phyloP scores from a whole-genome alignment of 2,329 filamentous ascomycete genomes.

The Exserohilum turcica region DNA sequence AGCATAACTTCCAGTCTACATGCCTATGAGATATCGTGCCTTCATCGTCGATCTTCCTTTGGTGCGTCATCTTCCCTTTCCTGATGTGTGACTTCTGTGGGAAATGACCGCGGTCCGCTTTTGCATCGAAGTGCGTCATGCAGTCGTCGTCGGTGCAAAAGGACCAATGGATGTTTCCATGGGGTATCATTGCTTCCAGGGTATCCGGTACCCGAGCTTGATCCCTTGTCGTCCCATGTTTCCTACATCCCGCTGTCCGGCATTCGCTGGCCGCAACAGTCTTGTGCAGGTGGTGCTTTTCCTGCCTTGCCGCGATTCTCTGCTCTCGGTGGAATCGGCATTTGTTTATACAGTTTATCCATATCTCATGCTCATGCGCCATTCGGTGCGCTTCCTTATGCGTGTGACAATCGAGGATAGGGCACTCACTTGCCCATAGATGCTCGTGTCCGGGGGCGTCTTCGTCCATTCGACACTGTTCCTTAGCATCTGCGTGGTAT shows the following conservation, averaged over 20 bases:
- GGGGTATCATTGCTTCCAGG: neutral
- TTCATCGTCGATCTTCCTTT: no score
- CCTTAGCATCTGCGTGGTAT: no score
- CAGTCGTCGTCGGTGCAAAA: neutral
- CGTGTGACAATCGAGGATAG: no score
- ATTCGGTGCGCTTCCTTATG: no score
- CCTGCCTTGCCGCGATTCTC: neutral
- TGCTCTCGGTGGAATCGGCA: neutral
- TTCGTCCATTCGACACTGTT: neutral
- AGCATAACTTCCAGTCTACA: no score
- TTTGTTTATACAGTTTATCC: neutral
- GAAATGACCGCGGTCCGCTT: neutral
- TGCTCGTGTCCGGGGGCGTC: no score
- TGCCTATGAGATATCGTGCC: no score
- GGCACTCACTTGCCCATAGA: no score
- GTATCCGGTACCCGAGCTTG: fast-evolving
- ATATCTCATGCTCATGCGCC: neutral
- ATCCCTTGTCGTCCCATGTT: neutral
- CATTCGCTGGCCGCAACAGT: neutral
- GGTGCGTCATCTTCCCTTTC: neutral
- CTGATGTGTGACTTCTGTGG: no score
- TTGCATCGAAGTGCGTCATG: neutral
- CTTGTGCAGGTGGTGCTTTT: neutral
- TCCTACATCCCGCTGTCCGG: neutral
- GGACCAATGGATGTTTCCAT: neutral